phyloP scores from a whole-genome alignment of 2,329 filamentous ascomycete genomes.

The Gliomastix tumulicola region DNA sequence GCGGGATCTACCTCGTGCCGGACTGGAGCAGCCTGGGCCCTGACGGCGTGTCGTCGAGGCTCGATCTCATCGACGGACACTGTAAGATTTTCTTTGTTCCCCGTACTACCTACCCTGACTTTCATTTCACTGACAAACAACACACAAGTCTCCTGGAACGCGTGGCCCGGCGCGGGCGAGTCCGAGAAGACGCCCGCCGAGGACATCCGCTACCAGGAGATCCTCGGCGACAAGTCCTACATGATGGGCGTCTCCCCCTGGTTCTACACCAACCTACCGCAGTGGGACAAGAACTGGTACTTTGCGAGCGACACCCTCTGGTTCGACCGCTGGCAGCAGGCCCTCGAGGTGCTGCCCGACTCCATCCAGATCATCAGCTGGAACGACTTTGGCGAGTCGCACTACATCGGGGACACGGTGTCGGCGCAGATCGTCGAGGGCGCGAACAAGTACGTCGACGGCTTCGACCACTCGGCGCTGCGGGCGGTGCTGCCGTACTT shows the following conservation, averaged over 20 bases:
- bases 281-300: constrained; percentile 54
- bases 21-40: constrained; percentile 29
- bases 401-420: constrained; percentile 40
- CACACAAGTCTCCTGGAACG: constrained; percentile 26
- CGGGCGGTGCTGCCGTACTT: constrained; percentile 39
- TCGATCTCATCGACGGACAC: constrained; percentile 12
- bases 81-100: no score
- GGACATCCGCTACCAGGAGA: constrained; percentile 24
- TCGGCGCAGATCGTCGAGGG: constrained; percentile 33
- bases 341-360: constrained; percentile 38
- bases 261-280: constrained; percentile 53
- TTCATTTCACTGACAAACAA: constrained; percentile 6
- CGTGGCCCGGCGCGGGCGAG: constrained; percentile 25
- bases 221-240: constrained; percentile 25
- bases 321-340: constrained; percentile 49
- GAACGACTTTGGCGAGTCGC: constrained; percentile 51
- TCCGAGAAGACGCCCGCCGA: constrained; percentile 20
- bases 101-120: no score
- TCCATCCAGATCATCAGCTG: constrained; percentile 37
- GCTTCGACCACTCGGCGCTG: constrained; percentile 43
- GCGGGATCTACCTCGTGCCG: constrained; percentile 34
- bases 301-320: constrained; percentile 56
- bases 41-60: constrained; percentile 10
- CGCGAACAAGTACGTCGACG: constrained; percentile 37
- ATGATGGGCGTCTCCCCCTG: constrained; percentile 53